Percentiles rank a stretch among this genome's conserved stretches.
Conservation (phyloP, 768 basidiomycete species). For the Mycena crocata region DNA sequence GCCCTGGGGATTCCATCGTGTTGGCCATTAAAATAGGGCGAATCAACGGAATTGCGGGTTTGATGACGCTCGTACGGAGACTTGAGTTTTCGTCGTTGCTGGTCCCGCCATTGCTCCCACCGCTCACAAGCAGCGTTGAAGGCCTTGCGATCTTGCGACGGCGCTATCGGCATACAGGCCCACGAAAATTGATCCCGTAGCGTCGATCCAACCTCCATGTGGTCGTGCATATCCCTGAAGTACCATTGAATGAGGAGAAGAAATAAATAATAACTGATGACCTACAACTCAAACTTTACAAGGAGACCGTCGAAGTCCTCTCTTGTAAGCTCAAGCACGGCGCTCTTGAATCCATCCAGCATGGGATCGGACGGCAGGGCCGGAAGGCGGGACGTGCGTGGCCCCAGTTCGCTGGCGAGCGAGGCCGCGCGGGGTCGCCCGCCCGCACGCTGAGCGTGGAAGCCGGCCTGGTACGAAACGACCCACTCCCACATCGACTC, state of each 20-base stretch:
- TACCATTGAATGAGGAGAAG: constrained; percentile 19
- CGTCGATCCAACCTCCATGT: constrained; percentile 58
- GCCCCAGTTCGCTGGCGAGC: constrained; percentile 33
- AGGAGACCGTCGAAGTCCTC: constrained; percentile 73
- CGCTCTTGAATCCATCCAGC: constrained; percentile 44
- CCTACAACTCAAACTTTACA: constrained; percentile 71
- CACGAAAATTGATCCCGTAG: constrained; percentile 65
- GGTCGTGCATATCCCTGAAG: constrained; percentile 74
- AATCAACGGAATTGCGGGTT: constrained; percentile 25
- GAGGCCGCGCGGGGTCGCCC: constrained; percentile 38
- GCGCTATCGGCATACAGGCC: constrained; percentile 51
- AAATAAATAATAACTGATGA: constrained; percentile 24
- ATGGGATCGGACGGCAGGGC: constrained; percentile 27
- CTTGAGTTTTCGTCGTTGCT: constrained; percentile 38
- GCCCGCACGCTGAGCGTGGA: constrained; percentile 14
- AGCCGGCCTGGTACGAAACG: constrained; percentile 55
- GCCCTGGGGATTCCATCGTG: constrained; percentile 4
- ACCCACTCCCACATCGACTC: constrained; percentile 89
- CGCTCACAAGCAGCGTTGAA: constrained; percentile 69
- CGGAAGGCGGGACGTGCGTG: constrained; percentile 25
- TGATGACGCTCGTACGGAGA: constrained; percentile 22
- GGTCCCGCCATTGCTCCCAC: constrained; percentile 62
- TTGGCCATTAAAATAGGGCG: neutral
- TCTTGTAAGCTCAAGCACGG: constrained; percentile 63
- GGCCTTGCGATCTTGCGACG: constrained; percentile 62